Conservation (phyloP, 768 basidiomycete genomes). For the Lenzites betulinus region DNA sequence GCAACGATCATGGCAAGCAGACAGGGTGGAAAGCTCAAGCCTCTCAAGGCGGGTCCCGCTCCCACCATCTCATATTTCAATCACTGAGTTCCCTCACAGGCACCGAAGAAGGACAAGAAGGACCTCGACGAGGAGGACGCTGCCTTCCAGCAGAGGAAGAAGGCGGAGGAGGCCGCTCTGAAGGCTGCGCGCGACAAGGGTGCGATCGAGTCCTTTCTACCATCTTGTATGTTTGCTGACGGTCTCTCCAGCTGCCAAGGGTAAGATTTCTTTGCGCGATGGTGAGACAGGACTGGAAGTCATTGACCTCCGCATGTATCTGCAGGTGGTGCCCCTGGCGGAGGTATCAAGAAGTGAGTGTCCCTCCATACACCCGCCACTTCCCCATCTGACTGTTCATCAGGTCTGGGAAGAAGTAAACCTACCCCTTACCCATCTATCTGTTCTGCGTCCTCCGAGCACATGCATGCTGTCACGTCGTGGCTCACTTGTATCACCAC, state of each 20-base stretch:
- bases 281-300: not conserved
- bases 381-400: constrained; percentile 3
- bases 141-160: constrained; percentile 77
- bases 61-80: not conserved
- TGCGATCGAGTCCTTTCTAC: constrained; percentile 32
- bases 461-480: not conserved
- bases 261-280: constrained; percentile 36
- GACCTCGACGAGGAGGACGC: constrained; percentile 70
- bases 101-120: constrained; percentile 80
- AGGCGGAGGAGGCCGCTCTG: constrained; percentile 69
- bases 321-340: constrained; percentile 67
- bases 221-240: not conserved
- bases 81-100: constrained; percentile 41
- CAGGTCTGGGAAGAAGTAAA: constrained; percentile 74
- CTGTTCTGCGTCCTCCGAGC: not conserved
- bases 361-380: not conserved
- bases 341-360: constrained; percentile 86
- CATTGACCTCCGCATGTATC: constrained; percentile 5
- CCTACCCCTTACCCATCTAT: not conserved
- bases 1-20: constrained; percentile 54
- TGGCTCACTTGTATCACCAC: not conserved
- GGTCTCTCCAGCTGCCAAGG: constrained; percentile 50
- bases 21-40: constrained; percentile 87
- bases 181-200: constrained; percentile 78
- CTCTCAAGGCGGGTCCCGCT: constrained; percentile 62